Conservation (phyloP, 2,329 filamentous ascomycete genomes). For the Thielaviopsis populi region DNA sequence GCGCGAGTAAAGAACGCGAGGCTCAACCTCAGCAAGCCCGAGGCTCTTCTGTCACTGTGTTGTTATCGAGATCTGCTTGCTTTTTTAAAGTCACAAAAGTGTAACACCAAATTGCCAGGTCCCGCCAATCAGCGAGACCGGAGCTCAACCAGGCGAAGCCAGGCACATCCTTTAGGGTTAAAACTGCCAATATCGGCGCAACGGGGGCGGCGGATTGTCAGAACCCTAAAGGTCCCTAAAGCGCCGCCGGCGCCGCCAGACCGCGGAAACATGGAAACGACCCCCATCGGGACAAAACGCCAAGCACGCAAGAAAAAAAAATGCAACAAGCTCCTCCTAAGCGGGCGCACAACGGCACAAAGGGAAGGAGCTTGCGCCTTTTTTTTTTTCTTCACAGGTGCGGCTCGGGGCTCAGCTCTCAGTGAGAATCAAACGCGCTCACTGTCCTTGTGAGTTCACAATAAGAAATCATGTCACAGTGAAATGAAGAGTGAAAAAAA, state of each 20-base stretch:
- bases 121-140: background rate
- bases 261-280: constrained; percentile 7
- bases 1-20: background rate
- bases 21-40: background rate
- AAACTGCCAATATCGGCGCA: background rate
- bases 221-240: background rate
- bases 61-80: background rate
- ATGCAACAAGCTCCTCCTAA: background rate
- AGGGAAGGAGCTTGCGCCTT: background rate
- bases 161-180: background rate
- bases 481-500: background rate
- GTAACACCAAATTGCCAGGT: background rate
- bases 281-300: background rate
- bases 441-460: background rate
- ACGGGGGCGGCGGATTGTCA: background rate
- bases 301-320: background rate
- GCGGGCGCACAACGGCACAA: background rate
- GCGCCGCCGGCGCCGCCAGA: background rate
- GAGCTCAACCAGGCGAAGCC: no score
- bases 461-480: background rate
- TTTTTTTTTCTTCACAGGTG: background rate
- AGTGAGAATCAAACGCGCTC: background rate
- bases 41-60: background rate
- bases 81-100: background rate
- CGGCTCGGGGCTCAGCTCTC: background rate